Evolutionary conservation across 2,329 filamentous ascomycete genomes (phyloP).

Genomic region (Clonostachys rosea): DNA sequence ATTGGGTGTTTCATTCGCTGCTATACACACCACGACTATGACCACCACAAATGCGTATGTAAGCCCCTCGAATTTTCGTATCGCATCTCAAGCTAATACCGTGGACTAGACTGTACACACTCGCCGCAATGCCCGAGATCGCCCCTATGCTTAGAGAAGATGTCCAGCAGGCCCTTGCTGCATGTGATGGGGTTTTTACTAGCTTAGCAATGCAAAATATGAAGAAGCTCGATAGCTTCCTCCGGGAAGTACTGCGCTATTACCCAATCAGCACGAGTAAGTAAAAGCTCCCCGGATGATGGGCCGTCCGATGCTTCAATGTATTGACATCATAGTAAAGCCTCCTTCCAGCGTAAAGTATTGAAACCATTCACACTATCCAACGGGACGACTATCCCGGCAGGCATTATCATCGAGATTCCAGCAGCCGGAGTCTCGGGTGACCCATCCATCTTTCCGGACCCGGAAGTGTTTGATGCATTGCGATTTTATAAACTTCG

Average conservation of each 20-base stretch:
- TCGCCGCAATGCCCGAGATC: conserved; percentile 44
- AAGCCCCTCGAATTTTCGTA: not conserved
- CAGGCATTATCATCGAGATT: conserved; percentile 35
- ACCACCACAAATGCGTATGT: conserved; percentile 35
- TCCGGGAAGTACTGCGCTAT: conserved; percentile 27
- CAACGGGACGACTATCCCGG: conserved; percentile 44
- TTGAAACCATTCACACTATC: conserved; percentile 45
- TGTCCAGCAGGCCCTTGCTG: conserved; percentile 28
- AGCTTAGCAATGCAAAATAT: conserved; percentile 28
- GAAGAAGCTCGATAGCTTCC: conserved; percentile 33
- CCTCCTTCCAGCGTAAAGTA: conserved; percentile 45
- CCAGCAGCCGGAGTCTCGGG: conserved; percentile 25
- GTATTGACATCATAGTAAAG: conserved; percentile 6
- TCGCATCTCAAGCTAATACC: not conserved
- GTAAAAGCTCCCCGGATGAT: conserved; percentile 4
- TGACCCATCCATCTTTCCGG: conserved; percentile 25
- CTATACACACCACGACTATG: conserved; percentile 46
- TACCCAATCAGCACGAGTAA: conserved; percentile 23
- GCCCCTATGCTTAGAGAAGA: conserved; percentile 47
- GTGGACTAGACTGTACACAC: conserved; percentile 37
- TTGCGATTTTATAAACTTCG: conserved; percentile 36
- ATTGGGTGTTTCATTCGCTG: conserved; percentile 38
- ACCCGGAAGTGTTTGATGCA: conserved; percentile 33
- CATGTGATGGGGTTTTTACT: conserved; percentile 22
- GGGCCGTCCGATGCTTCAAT: not conserved